phyloP scores from a whole-genome alignment of 1,284 basidiomycete species.

The Pseudomicrostroma phylloplanum region DNA sequence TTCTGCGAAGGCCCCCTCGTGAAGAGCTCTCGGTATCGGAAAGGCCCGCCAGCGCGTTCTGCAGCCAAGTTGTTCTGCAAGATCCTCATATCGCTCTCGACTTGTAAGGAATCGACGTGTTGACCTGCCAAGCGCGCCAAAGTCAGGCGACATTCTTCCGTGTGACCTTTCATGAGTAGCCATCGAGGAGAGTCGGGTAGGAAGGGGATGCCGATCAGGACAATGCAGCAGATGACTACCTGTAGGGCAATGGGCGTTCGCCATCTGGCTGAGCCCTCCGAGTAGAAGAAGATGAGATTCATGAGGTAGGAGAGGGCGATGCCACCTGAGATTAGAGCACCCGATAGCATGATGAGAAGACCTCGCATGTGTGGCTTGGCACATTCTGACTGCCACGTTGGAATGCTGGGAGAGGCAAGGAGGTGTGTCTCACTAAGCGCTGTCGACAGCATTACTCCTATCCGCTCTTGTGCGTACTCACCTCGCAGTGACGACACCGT shows the following conservation, averaged over 20 bases:
- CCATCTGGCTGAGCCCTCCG: constrained; percentile 10
- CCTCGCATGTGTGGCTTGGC: constrained; percentile 2
- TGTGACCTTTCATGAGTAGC: constrained; percentile 13
- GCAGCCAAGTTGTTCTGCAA: constrained; percentile 9
- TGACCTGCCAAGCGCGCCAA: constrained; percentile 9
- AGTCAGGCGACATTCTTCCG: constrained; percentile 10
- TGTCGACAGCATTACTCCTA: neutral
- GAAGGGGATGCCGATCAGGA: constrained; percentile 15
- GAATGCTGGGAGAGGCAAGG: neutral
- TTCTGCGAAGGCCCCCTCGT: constrained; percentile 9
- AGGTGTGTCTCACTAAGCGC: neutral
- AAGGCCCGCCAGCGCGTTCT: constrained; percentile 10
- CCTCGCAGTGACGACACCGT: constrained; percentile 9
- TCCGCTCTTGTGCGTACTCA: neutral
- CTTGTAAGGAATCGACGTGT: neutral
- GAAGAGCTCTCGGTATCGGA: constrained; percentile 10
- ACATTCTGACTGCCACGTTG: constrained; percentile 5
- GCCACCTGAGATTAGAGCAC: constrained; percentile 6
- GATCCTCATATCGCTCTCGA: neutral
- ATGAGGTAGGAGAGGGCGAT: constrained; percentile 11
- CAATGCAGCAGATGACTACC: constrained; percentile 12
- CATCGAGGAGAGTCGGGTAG: constrained; percentile 19
- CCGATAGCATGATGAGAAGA: constrained; percentile 5
- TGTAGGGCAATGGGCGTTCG: constrained; percentile 16
- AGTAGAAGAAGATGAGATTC: constrained; percentile 9